Base-by-base conservation (phyloP, 768 basidiomycete species). In the Coprinopsis cinerea region DNA sequence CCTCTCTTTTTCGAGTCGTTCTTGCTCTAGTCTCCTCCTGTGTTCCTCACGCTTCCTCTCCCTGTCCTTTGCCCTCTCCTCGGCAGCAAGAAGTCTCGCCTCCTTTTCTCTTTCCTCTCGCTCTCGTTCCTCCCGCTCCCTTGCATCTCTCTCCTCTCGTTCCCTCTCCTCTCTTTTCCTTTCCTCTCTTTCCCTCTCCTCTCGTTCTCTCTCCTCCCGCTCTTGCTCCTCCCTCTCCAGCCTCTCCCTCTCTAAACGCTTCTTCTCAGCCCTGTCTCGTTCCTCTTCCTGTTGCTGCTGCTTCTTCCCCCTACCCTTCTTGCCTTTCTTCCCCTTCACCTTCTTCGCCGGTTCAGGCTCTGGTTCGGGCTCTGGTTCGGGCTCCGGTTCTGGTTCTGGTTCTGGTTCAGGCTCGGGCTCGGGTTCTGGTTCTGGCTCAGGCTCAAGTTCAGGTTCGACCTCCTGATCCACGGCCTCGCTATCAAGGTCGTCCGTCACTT, bases 1-100 rank as follows among this genome's bases (percentile, higher is more conserved):
- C 36, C 27, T 49, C 44, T 28, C 51, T 50, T 57, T 61, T 51
- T 53, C 52, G 20, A 54, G 56, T 51, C 60, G 55, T 55, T 51
- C 43, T 15, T 50, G 37, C 47, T 55, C 51, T n/a, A 39, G 17
- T 10, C 6, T 6, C 10, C 36, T 39, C 17, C 36, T 32, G 30
- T 32, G 9, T 15, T 15, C 30, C 15, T 32, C 30, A 7, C 15
- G 7, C 30, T 32, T 57, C 43, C 27, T 59, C 59, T 54, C 59
- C 51, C 34, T 49, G 51, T 26, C 23, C 22, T n/a, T n/a, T n/a
- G n/a, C n/a, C n/a, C n/a, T n/a, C n/a, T n/a, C n/a, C n/a, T n/a
- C n/a, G n/a, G n/a, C n/a, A n/a, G n/a, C n/a, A n/a, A n/a, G n/a
- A n/a, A n/a, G n/a, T 25, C 56, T 52, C 36, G 52, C 58, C 34